Conservation (phyloP, 2,329 filamentous ascomycete species). For the Phialocephala subalpina region DNA sequence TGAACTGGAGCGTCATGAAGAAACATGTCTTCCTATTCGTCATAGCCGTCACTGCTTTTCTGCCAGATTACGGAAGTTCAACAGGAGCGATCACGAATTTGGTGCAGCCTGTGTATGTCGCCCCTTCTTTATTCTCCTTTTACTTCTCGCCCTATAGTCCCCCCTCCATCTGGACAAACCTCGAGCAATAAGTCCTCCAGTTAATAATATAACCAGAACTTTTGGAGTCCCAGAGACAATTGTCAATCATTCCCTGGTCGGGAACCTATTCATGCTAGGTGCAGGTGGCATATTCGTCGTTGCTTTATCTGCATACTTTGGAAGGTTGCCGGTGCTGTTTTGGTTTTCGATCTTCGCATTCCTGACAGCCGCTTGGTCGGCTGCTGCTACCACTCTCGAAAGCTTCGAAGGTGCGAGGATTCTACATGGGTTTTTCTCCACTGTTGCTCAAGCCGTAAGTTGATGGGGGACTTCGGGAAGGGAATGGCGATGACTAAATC, state of each 20-base stretch:
- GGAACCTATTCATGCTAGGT: conserved; percentile 59
- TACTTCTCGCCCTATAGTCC: too few relatives aligned
- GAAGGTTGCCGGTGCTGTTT: conserved; percentile 50
- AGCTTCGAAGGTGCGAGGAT: conserved; percentile 24
- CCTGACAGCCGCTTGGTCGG: conserved; percentile 21
- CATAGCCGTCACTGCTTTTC: conserved; percentile 47
- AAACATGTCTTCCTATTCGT: conserved; percentile 59
- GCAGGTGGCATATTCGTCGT: conserved; percentile 34
- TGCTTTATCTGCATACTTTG: conserved; percentile 51
- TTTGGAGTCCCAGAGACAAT: conserved; percentile 41
- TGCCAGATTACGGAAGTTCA: conserved; percentile 18
- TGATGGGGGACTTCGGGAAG: background rate
- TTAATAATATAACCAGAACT: background rate
- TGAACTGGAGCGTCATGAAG: conserved; percentile 53
- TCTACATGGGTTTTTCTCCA: conserved; percentile 39
- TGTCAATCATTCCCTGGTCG: conserved; percentile 59
- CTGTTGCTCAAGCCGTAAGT: conserved; percentile 26
- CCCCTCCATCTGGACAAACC: too few relatives aligned
- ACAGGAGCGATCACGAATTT: conserved; percentile 18
- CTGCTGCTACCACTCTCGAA: conserved; percentile 19
- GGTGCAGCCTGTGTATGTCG: conserved; percentile 1
- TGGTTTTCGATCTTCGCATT: conserved; percentile 23
- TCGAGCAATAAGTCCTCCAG: background rate
- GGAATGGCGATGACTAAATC: conserved; percentile 27
- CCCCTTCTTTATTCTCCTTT: background rate